Evolutionary conservation across 2,329 filamentous ascomycete genomes (phyloP).

Genomic region (Orbilia brochopaga): DNA sequence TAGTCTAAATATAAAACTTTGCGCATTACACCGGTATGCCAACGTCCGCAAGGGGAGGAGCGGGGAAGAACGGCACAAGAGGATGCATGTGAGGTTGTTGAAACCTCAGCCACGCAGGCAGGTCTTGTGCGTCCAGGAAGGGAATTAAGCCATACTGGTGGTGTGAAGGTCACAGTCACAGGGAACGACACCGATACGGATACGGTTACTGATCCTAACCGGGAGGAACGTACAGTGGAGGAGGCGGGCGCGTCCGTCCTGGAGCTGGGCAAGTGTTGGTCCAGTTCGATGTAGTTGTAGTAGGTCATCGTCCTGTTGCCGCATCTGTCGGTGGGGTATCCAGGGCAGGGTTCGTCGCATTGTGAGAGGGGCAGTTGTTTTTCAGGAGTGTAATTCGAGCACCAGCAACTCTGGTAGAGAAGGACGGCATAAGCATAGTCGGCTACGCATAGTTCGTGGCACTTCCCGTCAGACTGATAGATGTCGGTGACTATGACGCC

Average conservation of each 20-base stretch:
- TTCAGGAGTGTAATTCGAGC: constrained; percentile 71
- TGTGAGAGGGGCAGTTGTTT: constrained; percentile 53
- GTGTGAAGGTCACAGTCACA: constrained; percentile 47
- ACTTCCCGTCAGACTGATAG: constrained; percentile 72
- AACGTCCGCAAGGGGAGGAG: constrained; percentile 11
- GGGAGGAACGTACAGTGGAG: constrained; percentile 49
- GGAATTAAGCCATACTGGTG: constrained; percentile 47
- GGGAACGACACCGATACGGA: constrained; percentile 44
- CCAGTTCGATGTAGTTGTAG: constrained; percentile 68
- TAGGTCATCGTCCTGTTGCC: constrained; percentile 64
- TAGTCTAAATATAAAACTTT: constrained; percentile 3
- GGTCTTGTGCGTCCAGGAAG: constrained; percentile 22
- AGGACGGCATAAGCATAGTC: constrained; percentile 73
- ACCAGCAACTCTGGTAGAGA: constrained; percentile 73
- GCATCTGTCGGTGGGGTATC: constrained; percentile 71
- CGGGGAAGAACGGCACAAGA: constrained; percentile 15
- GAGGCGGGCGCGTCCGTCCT: constrained; percentile 42
- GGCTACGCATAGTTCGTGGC: constrained; percentile 66
- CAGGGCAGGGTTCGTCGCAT: constrained; percentile 71
- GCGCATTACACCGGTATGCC: constrained; percentile 27
- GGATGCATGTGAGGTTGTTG: constrained; percentile 13
- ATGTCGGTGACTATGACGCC: constrained; percentile 13
- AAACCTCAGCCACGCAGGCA: constrained; percentile 8
- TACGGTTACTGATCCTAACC: constrained; percentile 36
- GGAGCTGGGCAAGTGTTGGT: constrained; percentile 37